phyloP scores from a whole-genome alignment of 75 land plant species.

The Cunninghamia lanceolata region DNA sequence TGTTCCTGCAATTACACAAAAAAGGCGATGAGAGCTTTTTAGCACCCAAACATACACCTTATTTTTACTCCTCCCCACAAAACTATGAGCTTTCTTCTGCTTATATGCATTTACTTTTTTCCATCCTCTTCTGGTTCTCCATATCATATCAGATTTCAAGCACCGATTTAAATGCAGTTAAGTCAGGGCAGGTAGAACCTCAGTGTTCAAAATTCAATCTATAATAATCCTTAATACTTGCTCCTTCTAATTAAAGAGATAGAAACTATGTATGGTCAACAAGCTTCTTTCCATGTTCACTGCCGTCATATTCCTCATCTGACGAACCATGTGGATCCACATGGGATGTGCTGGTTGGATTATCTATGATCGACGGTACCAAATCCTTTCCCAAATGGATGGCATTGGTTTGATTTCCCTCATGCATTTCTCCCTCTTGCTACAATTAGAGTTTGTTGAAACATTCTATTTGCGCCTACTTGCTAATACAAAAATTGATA shows the following conservation, averaged over 20 bases:
- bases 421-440: no score
- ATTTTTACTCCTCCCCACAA: neutral
- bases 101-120: neutral
- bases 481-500: no score
- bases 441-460: no score
- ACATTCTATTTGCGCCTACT: no score
- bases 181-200: neutral
- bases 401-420: no score
- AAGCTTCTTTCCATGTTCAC: neutral
- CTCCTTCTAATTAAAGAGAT: neutral
- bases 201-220: neutral
- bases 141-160: neutral
- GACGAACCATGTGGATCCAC: neutral
- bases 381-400: neutral
- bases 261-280: neutral
- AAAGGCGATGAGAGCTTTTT: neutral
- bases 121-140: neutral
- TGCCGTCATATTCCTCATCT: neutral
- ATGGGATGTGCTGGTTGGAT: neutral
- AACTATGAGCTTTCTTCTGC: neutral
- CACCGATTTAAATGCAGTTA: neutral
- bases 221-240: neutral
- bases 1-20: neutral
- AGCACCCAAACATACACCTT: neutral
- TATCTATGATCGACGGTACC: constrained; percentile 1